Conservation (phyloP, 2,329 filamentous ascomycete species). For the Trichophyton schoenleinii region DNA sequence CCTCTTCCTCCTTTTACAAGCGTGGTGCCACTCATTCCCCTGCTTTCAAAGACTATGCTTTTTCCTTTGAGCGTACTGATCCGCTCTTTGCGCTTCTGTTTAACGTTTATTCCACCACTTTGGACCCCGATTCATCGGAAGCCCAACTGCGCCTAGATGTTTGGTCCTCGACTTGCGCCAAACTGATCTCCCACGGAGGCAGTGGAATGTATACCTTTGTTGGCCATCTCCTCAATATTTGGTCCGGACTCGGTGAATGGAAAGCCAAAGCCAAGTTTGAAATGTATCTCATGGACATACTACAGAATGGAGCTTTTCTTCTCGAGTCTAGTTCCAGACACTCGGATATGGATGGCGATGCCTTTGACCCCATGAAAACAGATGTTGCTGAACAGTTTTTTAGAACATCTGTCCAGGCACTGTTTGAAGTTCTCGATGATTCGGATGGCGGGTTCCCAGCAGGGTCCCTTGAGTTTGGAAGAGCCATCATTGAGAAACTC, state of each 20-base stretch:
- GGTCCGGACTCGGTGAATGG: slow-evolving; percentile 79
- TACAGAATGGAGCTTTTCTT: slow-evolving; percentile 84
- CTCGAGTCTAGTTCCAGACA: slow-evolving; percentile 68
- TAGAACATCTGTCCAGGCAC: slow-evolving; percentile 60
- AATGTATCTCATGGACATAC: slow-evolving; percentile 85
- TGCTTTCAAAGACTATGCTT: slow-evolving; percentile 64
- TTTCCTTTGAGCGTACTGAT: slow-evolving; percentile 82
- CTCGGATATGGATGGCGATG: slow-evolving; percentile 59
- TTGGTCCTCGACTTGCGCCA: slow-evolving; percentile 80
- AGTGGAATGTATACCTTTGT: slow-evolving; percentile 68
- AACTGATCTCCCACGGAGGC: slow-evolving; percentile 65
- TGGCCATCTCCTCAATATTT: slow-evolving; percentile 73
- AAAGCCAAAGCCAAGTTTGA: slow-evolving; percentile 80
- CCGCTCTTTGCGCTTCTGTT: slow-evolving; percentile 73
- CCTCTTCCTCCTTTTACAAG: slow-evolving; percentile 36
- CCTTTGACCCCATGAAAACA: slow-evolving; percentile 56
- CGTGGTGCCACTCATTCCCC: slow-evolving; percentile 37
- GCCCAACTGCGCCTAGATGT: slow-evolving; percentile 66
- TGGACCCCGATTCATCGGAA: slow-evolving; percentile 68
- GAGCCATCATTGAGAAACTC: slow-evolving; percentile 67
- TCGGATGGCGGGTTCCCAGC: slow-evolving; percentile 78
- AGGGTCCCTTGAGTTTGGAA: slow-evolving; percentile 70
- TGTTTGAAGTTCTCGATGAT: slow-evolving; percentile 80
- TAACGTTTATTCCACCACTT: slow-evolving; percentile 78
- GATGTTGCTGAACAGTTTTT: slow-evolving; percentile 82